Conservation (phyloP, 2,329 filamentous ascomycete species). For the Hysterium pulicare region DNA sequence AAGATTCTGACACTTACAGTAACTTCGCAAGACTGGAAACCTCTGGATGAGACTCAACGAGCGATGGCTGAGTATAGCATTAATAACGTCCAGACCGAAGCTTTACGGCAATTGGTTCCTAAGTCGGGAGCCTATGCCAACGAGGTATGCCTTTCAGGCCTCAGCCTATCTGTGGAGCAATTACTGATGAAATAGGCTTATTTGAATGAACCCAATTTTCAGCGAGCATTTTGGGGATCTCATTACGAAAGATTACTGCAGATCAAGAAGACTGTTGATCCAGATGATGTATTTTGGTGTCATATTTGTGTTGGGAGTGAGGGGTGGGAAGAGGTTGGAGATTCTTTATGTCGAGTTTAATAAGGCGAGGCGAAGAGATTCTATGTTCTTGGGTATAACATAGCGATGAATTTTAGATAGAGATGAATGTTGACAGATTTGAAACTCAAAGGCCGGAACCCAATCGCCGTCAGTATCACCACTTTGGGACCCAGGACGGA, state of each 20-base stretch:
- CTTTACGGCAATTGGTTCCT: constrained; percentile 2
- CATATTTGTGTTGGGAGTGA: constrained; percentile 7
- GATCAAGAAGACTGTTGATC: constrained; percentile 10
- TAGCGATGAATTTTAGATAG: no score
- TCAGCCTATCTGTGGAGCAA: not conserved
- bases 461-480: no score
- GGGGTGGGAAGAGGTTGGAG: constrained; percentile 5
- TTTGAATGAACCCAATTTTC: constrained; percentile 9
- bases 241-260: constrained; percentile 5
- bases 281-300: constrained; percentile 4
- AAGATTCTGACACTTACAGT: not conserved
- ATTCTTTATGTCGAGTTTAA: not conserved
- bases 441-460: no score
- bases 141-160: not conserved
- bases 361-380: not conserved
- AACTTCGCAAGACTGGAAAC: not conserved
- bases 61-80: constrained; percentile 8
- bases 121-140: not conserved
- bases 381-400: no score
- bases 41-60: not conserved
- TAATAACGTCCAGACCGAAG: constrained; percentile 28
- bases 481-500: no score
- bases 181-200: constrained; percentile 4
- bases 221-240: constrained; percentile 6
- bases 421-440: no score